These are phyloP conservation scores for Sphaerulina musiva DNA, from an alignment of 2,329 filamentous ascomycete species.

Conservation along the genomic window DNA sequence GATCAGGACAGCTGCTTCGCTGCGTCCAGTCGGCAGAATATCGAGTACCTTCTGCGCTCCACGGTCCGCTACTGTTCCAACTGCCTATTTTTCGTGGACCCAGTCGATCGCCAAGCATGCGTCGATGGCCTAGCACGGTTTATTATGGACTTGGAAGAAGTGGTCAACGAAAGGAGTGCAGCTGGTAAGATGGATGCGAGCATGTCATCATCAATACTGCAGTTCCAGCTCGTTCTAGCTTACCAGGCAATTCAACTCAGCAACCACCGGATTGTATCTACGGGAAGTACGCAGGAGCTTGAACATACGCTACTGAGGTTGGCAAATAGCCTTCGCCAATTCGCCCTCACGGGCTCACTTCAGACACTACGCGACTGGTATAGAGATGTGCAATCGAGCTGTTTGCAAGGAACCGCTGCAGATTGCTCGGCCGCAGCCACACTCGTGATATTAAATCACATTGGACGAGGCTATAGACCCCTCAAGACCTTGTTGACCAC, in stretches of 20 bases:
- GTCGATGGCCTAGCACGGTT: slow-evolving; percentile 39
- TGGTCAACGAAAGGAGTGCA: neutral
- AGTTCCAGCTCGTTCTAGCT: slow-evolving; percentile 28
- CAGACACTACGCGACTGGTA: slow-evolving; percentile 39
- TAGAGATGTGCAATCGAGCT: slow-evolving; percentile 25
- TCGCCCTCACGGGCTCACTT: slow-evolving; percentile 25
- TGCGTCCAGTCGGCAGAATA: slow-evolving; percentile 3
- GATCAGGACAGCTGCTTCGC: slow-evolving; percentile 7
- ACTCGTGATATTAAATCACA: slow-evolving; percentile 43
- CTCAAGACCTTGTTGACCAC: slow-evolving; percentile 41
- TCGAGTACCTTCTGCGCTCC: slow-evolving; percentile 34
- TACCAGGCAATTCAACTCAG: slow-evolving; percentile 32
- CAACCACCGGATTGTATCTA: slow-evolving; percentile 25
- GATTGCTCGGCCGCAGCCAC: slow-evolving; percentile 34
- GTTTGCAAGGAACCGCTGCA: neutral
- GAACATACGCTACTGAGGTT: slow-evolving; percentile 10
- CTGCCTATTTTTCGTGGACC: slow-evolving; percentile 48
- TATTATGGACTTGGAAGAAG: slow-evolving; percentile 33
- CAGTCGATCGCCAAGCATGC: slow-evolving; percentile 48
- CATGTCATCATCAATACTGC: slow-evolving; percentile 5
- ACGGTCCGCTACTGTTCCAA: slow-evolving; percentile 46
- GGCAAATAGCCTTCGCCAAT: slow-evolving; percentile 34
- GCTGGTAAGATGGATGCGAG: neutral
- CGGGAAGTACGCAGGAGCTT: neutral
- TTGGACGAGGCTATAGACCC: slow-evolving; percentile 32